Conservation (phyloP, 805 yeast genomes). For the Lachancea waltii region DNA sequence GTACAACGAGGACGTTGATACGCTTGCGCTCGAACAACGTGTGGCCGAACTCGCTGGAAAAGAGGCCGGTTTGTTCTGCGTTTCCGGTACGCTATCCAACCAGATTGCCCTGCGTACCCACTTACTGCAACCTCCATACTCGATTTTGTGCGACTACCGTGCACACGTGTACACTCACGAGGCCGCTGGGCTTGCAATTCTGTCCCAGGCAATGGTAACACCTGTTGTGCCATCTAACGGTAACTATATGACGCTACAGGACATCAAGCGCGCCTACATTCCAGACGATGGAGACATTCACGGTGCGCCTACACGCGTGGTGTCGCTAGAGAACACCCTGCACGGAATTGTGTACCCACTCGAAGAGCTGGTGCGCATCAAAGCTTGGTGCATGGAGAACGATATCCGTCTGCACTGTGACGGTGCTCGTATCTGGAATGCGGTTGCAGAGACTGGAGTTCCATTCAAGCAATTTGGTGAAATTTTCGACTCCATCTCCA, state of each 20-base stretch:
- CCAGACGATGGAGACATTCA: constrained; percentile 81
- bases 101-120: constrained; percentile 78
- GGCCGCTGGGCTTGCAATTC: constrained; percentile 85
- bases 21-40: constrained; percentile 53
- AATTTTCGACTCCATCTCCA: constrained; percentile 80
- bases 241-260: constrained; percentile 69
- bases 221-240: constrained; percentile 80
- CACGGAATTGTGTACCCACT: constrained; percentile 78
- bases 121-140: constrained; percentile 64
- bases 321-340: constrained; percentile 82
- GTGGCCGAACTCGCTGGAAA: constrained; percentile 70
- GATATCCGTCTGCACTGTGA: constrained; percentile 70
- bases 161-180: constrained; percentile 80
- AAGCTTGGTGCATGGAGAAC: constrained; percentile 58
- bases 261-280: constrained; percentile 52
- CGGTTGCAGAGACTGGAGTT: constrained; percentile 60
- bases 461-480: constrained; percentile 64
- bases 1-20: constrained; percentile 75
- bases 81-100: constrained; percentile 85
- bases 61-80: constrained; percentile 75
- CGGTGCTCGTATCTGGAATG: constrained; percentile 95
- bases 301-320: constrained; percentile 77
- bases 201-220: constrained; percentile 87
- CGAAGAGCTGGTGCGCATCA: constrained; percentile 67
- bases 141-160: constrained; percentile 79